A percentile compares a stretch with the other conserved stretches of the same genome.
Evolutionary conservation across 169 alveolate species (phyloP).

Genomic region (Plasmodium gallinaceum): DNA sequence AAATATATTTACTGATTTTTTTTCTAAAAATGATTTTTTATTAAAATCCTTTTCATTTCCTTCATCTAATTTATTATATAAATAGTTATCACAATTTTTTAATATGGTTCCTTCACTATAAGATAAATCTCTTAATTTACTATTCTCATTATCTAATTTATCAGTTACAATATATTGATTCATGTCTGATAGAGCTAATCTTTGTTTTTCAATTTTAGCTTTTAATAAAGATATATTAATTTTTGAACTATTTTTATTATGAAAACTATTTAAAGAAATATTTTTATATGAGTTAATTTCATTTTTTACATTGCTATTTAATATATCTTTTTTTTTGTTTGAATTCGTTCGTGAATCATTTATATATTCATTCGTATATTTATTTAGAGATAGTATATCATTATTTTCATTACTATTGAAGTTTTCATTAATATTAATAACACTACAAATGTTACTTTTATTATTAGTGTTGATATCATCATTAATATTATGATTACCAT

Average conservation of each 20-base stretch:
- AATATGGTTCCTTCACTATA: slow-evolving; percentile 22
- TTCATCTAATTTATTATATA: neutral
- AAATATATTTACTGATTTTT: neutral
- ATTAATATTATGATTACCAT: too few species aligned
- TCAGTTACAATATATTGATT: slow-evolving; percentile 1
- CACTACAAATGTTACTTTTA: too few species aligned
- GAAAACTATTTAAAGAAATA: too few species aligned
- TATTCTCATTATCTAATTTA: neutral
- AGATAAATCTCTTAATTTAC: slow-evolving; percentile 16
- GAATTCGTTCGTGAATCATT: too few species aligned
- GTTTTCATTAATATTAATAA: too few species aligned
- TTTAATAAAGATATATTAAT: slow-evolving; percentile 33
- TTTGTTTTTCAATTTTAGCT: slow-evolving; percentile 23
- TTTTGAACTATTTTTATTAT: neutral
- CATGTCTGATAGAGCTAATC: slow-evolving; percentile 26
- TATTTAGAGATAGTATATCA: too few species aligned
- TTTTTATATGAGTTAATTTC: too few species aligned
- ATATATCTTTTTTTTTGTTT: too few species aligned
- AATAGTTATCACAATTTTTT: neutral
- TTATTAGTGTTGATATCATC: too few species aligned
- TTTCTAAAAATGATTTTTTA: neutral
- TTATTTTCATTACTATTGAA: too few species aligned
- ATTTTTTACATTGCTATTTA: too few species aligned
- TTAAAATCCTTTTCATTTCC: neutral
- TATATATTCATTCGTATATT: too few species aligned